A percentile compares a stretch with the other conserved stretches of the same genome.
Evolutionary conservation across 2,329 filamentous ascomycete genomes (phyloP).

Genomic region (Aureobasidium sp.): DNA sequence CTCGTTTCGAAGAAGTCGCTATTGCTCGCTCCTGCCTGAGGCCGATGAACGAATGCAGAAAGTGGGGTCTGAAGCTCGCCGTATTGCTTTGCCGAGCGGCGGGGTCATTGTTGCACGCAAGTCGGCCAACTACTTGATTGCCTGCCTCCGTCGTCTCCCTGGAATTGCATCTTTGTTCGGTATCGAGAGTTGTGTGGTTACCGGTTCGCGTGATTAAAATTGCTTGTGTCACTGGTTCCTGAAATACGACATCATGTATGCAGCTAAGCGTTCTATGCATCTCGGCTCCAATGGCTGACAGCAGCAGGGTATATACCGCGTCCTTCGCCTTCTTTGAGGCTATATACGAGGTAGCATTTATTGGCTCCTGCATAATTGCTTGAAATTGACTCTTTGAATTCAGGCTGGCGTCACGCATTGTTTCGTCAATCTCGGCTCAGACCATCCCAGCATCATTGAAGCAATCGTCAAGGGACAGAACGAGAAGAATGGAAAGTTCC

Average conservation of each 20-base stretch:
- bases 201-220: neutral
- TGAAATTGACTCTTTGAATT: neutral
- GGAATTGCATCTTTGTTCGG: slow-evolving; percentile 1
- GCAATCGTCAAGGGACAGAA: slow-evolving; percentile 71
- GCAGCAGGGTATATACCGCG: slow-evolving; percentile 55
- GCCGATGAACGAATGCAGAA: neutral
- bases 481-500: slow-evolving; percentile 58
- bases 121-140: neutral
- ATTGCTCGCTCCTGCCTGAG: neutral
- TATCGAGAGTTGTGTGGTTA: neutral
- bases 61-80: slow-evolving; percentile 6
- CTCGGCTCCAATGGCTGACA: slow-evolving; percentile 2
- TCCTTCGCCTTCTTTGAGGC: slow-evolving; percentile 80
- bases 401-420: slow-evolving; percentile 52
- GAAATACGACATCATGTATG: slow-evolving; percentile 1
- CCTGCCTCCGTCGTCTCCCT: neutral
- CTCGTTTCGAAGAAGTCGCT: neutral
- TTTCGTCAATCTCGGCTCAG: slow-evolving; percentile 62
- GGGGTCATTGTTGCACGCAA: slow-evolving; percentile 1
- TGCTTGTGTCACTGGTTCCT: neutral
- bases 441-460: slow-evolving; percentile 71
- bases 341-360: slow-evolving; percentile 55
- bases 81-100: neutral
- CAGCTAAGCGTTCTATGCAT: neutral
- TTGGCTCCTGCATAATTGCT: neutral